Percentiles rank a stretch among this genome's conserved stretches.
These are phyloP conservation scores for Rhododendron ferrugineum DNA, from an alignment of 148 eudicot species.

Conservation along the genomic window DNA sequence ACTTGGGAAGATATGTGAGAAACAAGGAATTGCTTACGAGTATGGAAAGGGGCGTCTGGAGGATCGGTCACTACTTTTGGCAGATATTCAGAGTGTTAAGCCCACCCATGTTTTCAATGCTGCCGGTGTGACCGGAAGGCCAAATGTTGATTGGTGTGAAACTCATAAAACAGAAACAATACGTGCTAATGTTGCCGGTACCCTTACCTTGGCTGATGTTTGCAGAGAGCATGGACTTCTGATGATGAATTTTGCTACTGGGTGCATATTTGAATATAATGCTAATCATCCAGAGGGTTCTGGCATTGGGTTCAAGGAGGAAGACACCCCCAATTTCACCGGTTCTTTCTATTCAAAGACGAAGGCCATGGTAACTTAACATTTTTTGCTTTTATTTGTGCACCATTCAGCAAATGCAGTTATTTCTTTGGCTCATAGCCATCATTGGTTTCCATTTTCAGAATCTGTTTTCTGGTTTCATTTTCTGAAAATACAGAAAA, in stretches of 20 bases:
- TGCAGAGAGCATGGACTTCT: conserved; percentile 59
- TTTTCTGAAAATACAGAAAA: neutral
- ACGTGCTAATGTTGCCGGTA: conserved; percentile 61
- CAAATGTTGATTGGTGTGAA: conserved; percentile 83
- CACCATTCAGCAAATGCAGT: neutral
- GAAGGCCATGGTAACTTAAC: conserved; percentile 55
- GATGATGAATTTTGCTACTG: conserved; percentile 61
- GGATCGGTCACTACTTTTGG: conserved; percentile 38
- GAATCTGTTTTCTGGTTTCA: neutral
- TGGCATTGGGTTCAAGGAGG: conserved; percentile 72
- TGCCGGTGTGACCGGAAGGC: conserved; percentile 64
- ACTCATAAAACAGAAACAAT: conserved; percentile 59
- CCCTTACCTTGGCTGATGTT: conserved; percentile 59
- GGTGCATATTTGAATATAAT: conserved; percentile 72
- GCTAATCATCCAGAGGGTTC: conserved; percentile 54
- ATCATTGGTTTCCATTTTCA: neutral
- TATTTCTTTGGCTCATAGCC: neutral
- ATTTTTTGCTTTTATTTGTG: neutral
- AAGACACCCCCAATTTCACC: conserved; percentile 58
- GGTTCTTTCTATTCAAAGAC: conserved; percentile 79
- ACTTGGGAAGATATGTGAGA: conserved; percentile 56
- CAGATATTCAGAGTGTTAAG: conserved; percentile 50
- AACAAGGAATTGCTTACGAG: conserved; percentile 59
- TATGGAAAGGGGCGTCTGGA: conserved; percentile 70
- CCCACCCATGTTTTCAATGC: conserved; percentile 84